phyloP scores from a whole-genome alignment of 306 rosid genomes.

The Abrus precatorius region DNA sequence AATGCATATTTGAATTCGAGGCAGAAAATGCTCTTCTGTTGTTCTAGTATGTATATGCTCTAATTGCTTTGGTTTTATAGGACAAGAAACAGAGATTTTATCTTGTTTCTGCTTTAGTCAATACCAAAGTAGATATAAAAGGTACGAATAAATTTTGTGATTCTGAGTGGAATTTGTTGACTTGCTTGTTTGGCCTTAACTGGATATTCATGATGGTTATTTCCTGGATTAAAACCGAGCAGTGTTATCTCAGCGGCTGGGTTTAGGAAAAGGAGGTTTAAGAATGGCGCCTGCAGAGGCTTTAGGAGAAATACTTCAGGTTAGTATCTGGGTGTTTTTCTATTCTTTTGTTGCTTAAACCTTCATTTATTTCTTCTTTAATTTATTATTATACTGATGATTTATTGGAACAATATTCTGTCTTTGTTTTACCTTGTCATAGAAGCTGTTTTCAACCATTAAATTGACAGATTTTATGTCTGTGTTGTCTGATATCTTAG shows the following conservation, averaged over 20 bases:
- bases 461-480: not conserved
- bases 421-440: not conserved
- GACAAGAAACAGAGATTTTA: slow-evolving; percentile 82
- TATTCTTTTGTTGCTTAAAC: not conserved
- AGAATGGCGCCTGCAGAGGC: slow-evolving; percentile 87
- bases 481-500: not conserved
- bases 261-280: slow-evolving; percentile 79
- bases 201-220: slow-evolving; percentile 46
- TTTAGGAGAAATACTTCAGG: slow-evolving; percentile 72
- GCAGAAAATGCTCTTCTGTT: slow-evolving; percentile 2
- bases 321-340: slow-evolving; percentile 37
- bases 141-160: slow-evolving; percentile 51
- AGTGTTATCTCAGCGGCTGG: slow-evolving; percentile 75
- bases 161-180: slow-evolving; percentile 18
- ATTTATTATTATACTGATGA: not conserved
- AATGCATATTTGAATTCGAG: not conserved
- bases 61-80: slow-evolving; percentile 48
- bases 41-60: not conserved
- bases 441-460: not conserved
- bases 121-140: slow-evolving; percentile 71
- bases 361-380: not conserved
- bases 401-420: not conserved
- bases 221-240: slow-evolving; percentile 46
- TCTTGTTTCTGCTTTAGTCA: slow-evolving; percentile 63
- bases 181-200: slow-evolving; percentile 16